phyloP scores from a whole-genome alignment of 2,329 filamentous ascomycete genomes.

The Talaromyces sp. region DNA sequence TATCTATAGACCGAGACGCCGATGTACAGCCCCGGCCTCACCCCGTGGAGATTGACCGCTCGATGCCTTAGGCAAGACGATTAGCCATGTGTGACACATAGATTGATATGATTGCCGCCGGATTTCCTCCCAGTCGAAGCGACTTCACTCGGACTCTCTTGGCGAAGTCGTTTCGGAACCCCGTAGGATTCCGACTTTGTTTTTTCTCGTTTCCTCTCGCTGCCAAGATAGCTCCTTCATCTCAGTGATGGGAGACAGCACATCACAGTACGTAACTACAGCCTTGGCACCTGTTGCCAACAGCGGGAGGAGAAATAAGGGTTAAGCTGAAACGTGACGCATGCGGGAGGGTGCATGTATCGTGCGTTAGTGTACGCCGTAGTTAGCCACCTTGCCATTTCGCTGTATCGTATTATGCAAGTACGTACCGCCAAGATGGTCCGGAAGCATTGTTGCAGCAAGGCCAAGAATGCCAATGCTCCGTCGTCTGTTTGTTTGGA shows the following conservation, averaged over 20 bases:
- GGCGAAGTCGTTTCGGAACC: not conserved
- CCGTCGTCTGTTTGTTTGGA: not conserved
- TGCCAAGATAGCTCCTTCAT: not conserved
- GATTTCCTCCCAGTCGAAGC: not conserved
- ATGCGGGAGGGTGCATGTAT: not conserved
- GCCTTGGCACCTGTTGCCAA: not conserved
- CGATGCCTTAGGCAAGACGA: not conserved
- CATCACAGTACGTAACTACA: not conserved
- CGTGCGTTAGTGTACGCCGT: not conserved
- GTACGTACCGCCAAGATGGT: not conserved
- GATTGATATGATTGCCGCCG: not conserved
- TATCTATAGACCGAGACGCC: not conserved
- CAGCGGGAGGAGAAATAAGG: not conserved
- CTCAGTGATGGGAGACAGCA: not conserved
- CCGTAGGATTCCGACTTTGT: not conserved
- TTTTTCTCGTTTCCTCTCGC: not conserved
- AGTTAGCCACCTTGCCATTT: not conserved
- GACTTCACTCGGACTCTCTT: not conserved
- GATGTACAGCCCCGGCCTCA: not conserved
- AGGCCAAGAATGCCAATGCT: not conserved
- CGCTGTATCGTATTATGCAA: not conserved
- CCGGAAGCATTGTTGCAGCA: not conserved
- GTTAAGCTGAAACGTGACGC: not conserved
- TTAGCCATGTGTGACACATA: not conserved
- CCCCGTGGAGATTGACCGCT: not conserved